These are phyloP conservation scores for Puccinellia tenuiflora DNA, from an alignment of 176 grass and related monocot genomes.

Conservation along the genomic window DNA sequence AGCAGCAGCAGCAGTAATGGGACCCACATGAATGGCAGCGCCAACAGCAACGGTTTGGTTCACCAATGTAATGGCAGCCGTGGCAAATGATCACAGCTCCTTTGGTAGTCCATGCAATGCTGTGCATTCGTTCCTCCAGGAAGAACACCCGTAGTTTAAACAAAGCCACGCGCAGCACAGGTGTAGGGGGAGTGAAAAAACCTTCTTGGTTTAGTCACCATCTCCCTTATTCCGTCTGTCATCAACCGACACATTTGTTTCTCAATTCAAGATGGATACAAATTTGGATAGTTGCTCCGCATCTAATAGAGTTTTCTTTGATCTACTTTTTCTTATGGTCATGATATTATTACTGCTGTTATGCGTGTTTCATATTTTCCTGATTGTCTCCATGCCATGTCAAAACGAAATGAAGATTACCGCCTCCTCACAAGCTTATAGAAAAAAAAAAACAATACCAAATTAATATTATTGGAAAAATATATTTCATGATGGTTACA, in stretches of 20 bases:
- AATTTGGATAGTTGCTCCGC: conserved; percentile 27
- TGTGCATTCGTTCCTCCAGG: conserved; percentile 20
- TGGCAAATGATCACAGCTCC: conserved; percentile 38
- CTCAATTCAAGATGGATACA: conserved; percentile 50
- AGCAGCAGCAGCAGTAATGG: conserved; percentile 39
- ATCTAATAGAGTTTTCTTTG: background rate
- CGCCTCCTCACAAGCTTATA: no score
- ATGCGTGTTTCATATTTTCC: background rate
- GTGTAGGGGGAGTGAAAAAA: conserved; percentile 25
- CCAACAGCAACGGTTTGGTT: conserved; percentile 49
- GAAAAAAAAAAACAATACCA: no score
- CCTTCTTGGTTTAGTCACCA: conserved; percentile 41
- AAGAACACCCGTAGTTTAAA: conserved; percentile 24
- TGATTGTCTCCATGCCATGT: background rate
- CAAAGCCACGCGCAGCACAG: conserved; percentile 42
- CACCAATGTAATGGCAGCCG: conserved; percentile 65
- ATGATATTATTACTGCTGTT: background rate
- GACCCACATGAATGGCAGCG: conserved; percentile 31
- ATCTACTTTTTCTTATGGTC: background rate
- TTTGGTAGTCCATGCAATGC: conserved; percentile 7
- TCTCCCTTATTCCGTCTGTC: conserved; percentile 28
- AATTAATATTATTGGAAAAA: no score
- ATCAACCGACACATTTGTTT: conserved; percentile 53
- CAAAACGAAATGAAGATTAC: background rate
- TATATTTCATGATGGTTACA: no score